These are phyloP conservation scores for Solanum okadae DNA, from an alignment of 257 asterid species.

Conservation along the genomic window DNA sequence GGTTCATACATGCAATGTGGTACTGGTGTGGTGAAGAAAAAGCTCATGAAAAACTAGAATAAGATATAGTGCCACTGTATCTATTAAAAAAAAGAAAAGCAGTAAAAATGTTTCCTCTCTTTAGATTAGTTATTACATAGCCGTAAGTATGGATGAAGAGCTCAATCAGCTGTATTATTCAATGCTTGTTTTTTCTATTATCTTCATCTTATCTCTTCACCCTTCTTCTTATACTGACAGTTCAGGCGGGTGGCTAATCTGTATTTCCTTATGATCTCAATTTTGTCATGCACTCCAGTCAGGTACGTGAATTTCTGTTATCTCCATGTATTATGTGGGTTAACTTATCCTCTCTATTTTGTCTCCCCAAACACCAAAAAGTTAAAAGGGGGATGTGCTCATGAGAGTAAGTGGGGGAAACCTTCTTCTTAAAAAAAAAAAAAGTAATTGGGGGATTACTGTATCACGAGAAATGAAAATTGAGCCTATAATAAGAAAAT, in stretches of 20 bases:
- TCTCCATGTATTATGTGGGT: background rate
- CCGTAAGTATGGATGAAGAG: background rate
- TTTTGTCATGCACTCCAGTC: slow-evolving; percentile 96
- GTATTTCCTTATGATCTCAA: slow-evolving; percentile 96
- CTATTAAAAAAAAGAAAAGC: background rate
- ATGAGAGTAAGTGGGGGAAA: background rate
- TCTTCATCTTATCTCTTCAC: slow-evolving; percentile 34
- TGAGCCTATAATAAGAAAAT: background rate
- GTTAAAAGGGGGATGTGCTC: background rate
- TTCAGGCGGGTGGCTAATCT: slow-evolving; percentile 99
- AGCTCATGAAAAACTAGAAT: background rate
- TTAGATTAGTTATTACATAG: background rate
- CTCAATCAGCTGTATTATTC: background rate
- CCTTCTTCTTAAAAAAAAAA: background rate
- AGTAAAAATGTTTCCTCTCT: background rate
- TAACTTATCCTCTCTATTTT: background rate
- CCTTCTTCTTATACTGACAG: slow-evolving; percentile 55
- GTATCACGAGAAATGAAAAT: background rate
- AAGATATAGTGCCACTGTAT: background rate
- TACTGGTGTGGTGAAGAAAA: background rate
- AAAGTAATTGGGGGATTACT: background rate
- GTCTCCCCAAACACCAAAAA: background rate
- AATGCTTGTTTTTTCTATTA: background rate
- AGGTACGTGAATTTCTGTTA: slow-evolving; percentile 40
- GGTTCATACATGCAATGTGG: background rate